These are phyloP conservation scores for Starmerella etchellsii DNA, from an alignment of 805 yeast species.

Conservation along the genomic window DNA sequence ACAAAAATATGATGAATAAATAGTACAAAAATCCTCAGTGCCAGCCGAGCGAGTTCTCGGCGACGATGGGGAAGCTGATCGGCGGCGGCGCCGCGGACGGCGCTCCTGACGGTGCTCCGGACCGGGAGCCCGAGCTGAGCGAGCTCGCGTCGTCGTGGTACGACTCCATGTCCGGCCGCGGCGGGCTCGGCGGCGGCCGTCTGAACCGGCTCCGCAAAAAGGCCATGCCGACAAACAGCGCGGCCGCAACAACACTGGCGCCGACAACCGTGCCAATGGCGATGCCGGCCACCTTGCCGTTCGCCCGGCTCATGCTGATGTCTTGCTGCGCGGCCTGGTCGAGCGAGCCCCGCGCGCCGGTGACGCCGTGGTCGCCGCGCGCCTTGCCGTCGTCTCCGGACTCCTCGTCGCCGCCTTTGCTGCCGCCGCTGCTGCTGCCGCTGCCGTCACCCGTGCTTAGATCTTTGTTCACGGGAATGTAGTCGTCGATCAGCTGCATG, in stretches of 20 bases:
- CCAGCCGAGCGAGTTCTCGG: conserved; percentile 33
- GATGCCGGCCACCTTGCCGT: conserved; percentile 53
- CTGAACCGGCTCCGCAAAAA: conserved; percentile 31
- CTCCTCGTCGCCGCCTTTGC: conserved; percentile 6
- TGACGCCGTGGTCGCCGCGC: conserved; percentile 23
- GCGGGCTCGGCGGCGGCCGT: conserved; percentile 25
- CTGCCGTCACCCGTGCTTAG: conserved; percentile 13
- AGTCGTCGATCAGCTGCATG: conserved; percentile 58
- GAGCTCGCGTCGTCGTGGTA: conserved; percentile 17
- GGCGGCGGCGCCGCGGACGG: conserved; percentile 15
- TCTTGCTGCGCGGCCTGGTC: conserved; percentile 25
- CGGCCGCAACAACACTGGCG: conserved; percentile 48
- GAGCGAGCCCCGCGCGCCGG: conserved; percentile 25
- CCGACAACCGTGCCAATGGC: conserved; percentile 78
- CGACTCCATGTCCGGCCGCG: conserved; percentile 18
- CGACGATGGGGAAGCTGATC: conserved; percentile 30
- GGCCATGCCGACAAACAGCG: conserved; percentile 32
- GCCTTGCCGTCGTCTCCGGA: conserved; percentile 5
- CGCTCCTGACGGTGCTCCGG: background rate
- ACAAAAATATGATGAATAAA: background rate
- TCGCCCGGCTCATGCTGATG: conserved; percentile 25
- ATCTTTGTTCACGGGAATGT: conserved; percentile 34
- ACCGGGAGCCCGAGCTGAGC: background rate
- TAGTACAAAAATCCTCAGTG: conserved; percentile 16
- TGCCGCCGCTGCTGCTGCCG: conserved; percentile 1